Percentiles rank a stretch among this genome's conserved stretches.
Conservation (phyloP, 768 basidiomycete species). For the Calocera viscosa region DNA sequence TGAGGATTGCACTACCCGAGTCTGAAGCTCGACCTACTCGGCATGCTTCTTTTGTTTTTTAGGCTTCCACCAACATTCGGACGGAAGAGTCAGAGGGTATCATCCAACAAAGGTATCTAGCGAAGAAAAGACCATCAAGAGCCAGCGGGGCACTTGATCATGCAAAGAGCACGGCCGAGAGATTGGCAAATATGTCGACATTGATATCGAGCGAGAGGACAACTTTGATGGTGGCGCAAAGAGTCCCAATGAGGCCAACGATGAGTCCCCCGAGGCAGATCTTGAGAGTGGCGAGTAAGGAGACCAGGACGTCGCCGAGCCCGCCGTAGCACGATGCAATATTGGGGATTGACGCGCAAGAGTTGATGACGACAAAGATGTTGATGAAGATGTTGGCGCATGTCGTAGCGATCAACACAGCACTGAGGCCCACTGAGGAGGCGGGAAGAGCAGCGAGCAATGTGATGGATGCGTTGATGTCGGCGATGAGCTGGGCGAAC, state of each 20-base stretch:
- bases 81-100: neutral
- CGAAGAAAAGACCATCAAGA: neutral
- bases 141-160: neutral
- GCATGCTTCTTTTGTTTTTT: slow-evolving; percentile 6
- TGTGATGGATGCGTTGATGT: neutral
- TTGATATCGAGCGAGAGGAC: neutral
- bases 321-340: neutral
- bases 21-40: neutral
- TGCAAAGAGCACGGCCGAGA: neutral
- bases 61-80: neutral
- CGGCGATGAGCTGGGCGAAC: neutral
- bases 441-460: neutral
- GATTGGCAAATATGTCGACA: neutral
- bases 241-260: neutral
- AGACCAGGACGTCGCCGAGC: neutral
- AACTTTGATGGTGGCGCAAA: neutral
- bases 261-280: neutral
- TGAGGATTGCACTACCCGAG: neutral
- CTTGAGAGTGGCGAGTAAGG: neutral
- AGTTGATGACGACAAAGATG: slow-evolving; percentile 8
- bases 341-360: slow-evolving; percentile 3
- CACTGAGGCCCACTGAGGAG: neutral
- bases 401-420: neutral
- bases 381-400: neutral
- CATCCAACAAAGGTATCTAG: neutral